These are phyloP conservation scores for Macrolepiota albuminosa DNA, from an alignment of 768 basidiomycete species.

Conservation along the genomic window DNA sequence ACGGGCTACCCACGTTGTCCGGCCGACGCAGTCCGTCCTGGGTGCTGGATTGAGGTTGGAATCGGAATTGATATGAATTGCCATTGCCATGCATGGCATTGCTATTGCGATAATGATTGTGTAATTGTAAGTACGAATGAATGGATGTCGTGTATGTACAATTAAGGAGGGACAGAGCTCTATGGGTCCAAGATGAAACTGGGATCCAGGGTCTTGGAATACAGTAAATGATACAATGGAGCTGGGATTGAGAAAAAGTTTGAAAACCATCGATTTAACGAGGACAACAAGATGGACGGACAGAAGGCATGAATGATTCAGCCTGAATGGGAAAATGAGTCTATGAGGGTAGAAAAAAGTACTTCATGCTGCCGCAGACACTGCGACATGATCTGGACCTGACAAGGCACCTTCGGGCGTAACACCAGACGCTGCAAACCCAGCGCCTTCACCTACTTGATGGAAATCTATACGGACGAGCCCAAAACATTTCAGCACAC, in stretches of 20 bases:
- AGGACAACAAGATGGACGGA: background rate
- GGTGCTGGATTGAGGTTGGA: background rate
- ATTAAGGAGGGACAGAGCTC: background rate
- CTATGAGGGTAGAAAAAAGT: background rate
- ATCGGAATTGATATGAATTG: background rate
- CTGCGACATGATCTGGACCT: constrained; percentile 43
- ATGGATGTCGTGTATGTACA: background rate
- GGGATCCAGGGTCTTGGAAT: background rate
- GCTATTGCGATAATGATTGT: background rate
- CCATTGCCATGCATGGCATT: background rate
- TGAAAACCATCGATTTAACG: background rate
- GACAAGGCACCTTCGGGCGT: constrained; percentile 63
- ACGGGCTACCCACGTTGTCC: background rate
- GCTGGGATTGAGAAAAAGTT: background rate
- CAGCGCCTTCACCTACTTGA: background rate
- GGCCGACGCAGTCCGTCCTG: background rate
- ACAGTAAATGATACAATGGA: background rate
- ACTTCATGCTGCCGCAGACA: constrained; percentile 4
- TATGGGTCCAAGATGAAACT: background rate
- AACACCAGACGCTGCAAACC: constrained; percentile 35
- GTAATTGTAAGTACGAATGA: background rate
- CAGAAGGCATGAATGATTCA: background rate
- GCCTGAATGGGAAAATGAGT: background rate
- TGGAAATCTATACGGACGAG: background rate
- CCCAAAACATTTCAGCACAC: background rate